These are phyloP conservation scores for Starmerella vaccinii DNA, from an alignment of 805 yeast genomes.

Conservation along the genomic window DNA sequence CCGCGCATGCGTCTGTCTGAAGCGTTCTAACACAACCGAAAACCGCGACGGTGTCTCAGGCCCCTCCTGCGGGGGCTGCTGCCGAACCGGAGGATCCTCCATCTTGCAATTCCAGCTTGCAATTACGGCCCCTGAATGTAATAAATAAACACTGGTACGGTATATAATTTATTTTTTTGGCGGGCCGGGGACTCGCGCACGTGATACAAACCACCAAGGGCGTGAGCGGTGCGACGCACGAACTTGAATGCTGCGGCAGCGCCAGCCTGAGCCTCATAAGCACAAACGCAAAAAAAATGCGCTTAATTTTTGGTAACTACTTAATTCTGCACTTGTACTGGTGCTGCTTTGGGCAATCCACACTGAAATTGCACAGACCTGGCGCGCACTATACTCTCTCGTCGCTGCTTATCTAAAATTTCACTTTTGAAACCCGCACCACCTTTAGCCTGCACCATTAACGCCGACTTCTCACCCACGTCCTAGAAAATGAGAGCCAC, in stretches of 20 bases:
- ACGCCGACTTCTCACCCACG: background rate
- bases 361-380: too few species aligned
- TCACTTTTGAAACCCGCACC: background rate
- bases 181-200: background rate
- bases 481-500: constrained; percentile 29
- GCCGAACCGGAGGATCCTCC: background rate
- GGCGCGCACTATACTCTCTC: too few species aligned
- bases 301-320: too few species aligned
- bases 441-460: background rate
- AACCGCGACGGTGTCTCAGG: constrained; percentile 3
- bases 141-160: too few species aligned
- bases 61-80: background rate
- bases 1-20: constrained; percentile 17
- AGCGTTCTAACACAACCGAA: constrained; percentile 18
- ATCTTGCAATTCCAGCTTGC: background rate
- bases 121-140: too few species aligned
- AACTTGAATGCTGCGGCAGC: too few species aligned
- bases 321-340: too few species aligned
- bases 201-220: too few species aligned
- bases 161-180: background rate
- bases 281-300: too few species aligned
- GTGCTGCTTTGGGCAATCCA: too few species aligned
- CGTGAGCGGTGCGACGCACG: too few species aligned
- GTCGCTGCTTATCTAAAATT: constrained; percentile 7
- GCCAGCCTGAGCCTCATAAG: too few species aligned